These are phyloP conservation scores for Linum usitatissimum DNA, from an alignment of 345 rosid species.

Conservation along the genomic window DNA sequence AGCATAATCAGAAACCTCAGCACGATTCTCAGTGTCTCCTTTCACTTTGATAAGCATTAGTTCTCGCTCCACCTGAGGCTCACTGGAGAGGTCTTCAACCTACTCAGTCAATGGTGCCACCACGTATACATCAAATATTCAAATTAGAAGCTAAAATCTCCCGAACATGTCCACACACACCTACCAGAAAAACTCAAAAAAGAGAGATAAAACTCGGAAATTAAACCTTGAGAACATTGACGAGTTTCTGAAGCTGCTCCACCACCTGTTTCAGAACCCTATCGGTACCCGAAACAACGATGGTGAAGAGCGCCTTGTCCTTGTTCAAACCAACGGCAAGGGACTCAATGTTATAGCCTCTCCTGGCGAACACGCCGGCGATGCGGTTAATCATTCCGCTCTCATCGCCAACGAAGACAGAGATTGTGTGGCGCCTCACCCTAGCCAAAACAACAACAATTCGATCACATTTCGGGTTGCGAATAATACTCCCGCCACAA, in stretches of 20 bases:
- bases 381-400: conserved; percentile 96
- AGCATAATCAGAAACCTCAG: conserved; percentile 42
- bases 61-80: conserved; percentile 92
- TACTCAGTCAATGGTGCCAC: conserved; percentile 13
- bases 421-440: conserved; percentile 71
- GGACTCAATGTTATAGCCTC: conserved; percentile 95
- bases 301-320: conserved; percentile 89
- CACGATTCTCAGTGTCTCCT: conserved; percentile 42
- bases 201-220: neutral
- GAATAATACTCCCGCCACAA: too few species aligned
- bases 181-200: neutral
- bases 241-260: conserved; percentile 94
- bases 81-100: conserved; percentile 88
- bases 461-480: neutral
- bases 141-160: neutral
- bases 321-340: conserved; percentile 90
- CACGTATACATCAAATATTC: neutral
- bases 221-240: conserved; percentile 77
- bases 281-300: conserved; percentile 83
- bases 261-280: conserved; percentile 69
- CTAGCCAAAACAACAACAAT: conserved; percentile 16
- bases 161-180: neutral
- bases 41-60: conserved; percentile 79
- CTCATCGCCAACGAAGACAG: conserved; percentile 94
- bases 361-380: conserved; percentile 91